A percentile compares a stretch with the other conserved stretches of the same genome.
phyloP scores from a whole-genome alignment of 139 green algal species.

The Zygnema circumcarinatum region DNA sequence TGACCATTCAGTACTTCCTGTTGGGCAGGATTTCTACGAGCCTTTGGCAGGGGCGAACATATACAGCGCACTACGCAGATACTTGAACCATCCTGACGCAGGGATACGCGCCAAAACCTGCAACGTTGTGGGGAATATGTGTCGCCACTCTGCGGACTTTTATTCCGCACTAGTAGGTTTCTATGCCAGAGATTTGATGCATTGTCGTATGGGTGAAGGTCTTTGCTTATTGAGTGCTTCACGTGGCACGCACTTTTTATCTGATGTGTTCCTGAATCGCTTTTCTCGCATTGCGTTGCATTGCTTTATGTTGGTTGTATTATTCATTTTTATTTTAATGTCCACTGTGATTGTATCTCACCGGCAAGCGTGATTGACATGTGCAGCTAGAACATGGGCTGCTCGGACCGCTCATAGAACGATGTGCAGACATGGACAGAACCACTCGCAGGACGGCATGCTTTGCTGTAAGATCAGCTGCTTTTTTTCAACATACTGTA shows the following conservation, averaged over 20 bases:
- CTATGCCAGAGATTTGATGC: too few relatives aligned
- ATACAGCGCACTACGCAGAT: conserved; percentile 55
- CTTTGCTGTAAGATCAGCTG: conserved; percentile 82
- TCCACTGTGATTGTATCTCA: too few relatives aligned
- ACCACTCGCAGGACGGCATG: conserved; percentile 94
- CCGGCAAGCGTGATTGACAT: background rate
- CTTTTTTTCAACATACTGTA: too few relatives aligned
- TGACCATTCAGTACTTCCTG: too few relatives aligned
- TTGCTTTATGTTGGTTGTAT: too few relatives aligned
- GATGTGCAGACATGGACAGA: conserved; percentile 82
- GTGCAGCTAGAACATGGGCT: conserved; percentile 58
- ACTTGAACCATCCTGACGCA: conserved; percentile 69
- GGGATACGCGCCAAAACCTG: conserved; percentile 80
- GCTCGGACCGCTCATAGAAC: conserved; percentile 79
- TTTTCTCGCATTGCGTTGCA: too few relatives aligned
- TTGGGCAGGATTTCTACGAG: conserved; percentile 70
- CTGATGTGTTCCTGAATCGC: too few relatives aligned
- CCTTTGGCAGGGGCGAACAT: conserved; percentile 65
- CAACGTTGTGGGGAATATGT: conserved; percentile 96
- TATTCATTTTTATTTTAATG: too few relatives aligned
- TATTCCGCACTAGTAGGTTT: conserved; percentile 69
- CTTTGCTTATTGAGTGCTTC: too few relatives aligned
- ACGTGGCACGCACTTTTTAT: too few relatives aligned
- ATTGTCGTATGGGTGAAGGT: too few relatives aligned
- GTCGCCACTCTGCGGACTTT: conserved; percentile 85